phyloP scores from a whole-genome alignment of 192 early-diverging fungal genomes.

The Backusella psychrophila region DNA sequence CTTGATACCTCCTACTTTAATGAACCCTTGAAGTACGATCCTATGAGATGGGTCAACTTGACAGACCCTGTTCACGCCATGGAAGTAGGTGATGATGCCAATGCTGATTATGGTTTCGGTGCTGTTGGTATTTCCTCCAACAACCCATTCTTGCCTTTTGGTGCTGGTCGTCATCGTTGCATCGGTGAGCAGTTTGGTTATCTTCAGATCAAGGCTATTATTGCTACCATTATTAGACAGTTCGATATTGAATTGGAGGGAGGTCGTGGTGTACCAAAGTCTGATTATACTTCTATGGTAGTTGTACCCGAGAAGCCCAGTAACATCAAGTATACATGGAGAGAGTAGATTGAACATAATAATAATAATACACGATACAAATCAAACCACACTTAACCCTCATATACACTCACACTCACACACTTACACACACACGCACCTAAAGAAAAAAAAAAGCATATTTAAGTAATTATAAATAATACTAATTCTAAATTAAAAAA shows the following conservation, averaged over 20 bases:
- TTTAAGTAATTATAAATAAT: conserved; percentile 5
- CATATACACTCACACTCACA: background rate
- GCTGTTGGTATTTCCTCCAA: conserved; percentile 64
- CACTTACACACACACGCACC: background rate
- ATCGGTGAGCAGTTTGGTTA: conserved; percentile 98
- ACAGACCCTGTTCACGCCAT: conserved; percentile 56
- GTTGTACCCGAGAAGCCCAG: conserved; percentile 77
- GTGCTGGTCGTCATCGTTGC: conserved; percentile 96
- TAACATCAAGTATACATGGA: conserved; percentile 48
- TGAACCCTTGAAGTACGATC: conserved; percentile 79
- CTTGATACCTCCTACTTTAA: conserved; percentile 78
- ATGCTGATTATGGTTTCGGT: conserved; percentile 78
- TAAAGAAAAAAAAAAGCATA: conserved; percentile 1
- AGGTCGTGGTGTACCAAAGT: conserved; percentile 73
- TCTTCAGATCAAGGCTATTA: conserved; percentile 93
- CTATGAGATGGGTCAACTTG: conserved; percentile 69
- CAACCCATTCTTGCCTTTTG: conserved; percentile 92
- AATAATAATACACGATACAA: background rate
- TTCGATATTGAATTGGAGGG: conserved; percentile 68
- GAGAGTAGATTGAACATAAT: conserved; percentile 16
- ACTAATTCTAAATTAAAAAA: background rate
- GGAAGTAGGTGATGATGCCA: conserved; percentile 47
- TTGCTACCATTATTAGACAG: conserved; percentile 76
- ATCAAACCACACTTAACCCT: background rate
- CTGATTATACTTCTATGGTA: conserved; percentile 91